Evolutionary conservation across 225 moss, liverwort and hornwort species (phyloP).

Genomic region (Rhytidiadelphus loreus): DNA sequence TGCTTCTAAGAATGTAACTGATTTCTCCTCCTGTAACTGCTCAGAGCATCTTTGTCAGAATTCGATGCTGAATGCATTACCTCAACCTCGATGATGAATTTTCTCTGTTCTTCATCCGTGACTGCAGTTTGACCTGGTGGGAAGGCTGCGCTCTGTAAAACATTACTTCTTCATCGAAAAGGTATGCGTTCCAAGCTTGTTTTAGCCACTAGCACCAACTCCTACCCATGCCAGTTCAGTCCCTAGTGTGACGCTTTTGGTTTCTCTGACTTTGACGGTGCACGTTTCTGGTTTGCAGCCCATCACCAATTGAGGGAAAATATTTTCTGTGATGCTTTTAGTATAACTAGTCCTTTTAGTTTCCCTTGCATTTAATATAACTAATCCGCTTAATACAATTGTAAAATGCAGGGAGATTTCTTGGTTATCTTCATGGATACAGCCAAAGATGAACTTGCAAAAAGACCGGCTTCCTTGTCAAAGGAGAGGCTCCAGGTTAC

Average conservation of each 20-base stretch:
- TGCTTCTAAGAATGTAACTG: background rate
- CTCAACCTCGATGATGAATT: background rate
- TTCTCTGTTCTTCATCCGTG: background rate
- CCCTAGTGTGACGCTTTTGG: background rate
- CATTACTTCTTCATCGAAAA: slow-evolving; percentile 96
- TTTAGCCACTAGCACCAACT: background rate
- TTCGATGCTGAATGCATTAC: background rate
- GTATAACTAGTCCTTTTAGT: background rate
- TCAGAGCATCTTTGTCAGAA: background rate
- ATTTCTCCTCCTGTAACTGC: background rate
- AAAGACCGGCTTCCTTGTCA: slow-evolving; percentile 63
- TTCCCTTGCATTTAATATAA: background rate
- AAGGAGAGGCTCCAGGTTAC: slow-evolving; percentile 72
- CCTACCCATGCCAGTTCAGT: background rate
- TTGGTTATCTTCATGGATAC: slow-evolving; percentile 98
- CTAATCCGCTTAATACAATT: background rate
- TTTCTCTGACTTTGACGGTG: background rate
- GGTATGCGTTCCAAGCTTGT: slow-evolving; percentile 15
- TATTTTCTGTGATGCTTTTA: background rate
- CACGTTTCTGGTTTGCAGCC: background rate
- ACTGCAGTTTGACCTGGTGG: slow-evolving; percentile 78
- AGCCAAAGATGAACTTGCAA: slow-evolving; percentile 83
- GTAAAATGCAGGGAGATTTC: slow-evolving; percentile 67
- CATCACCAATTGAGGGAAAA: background rate
- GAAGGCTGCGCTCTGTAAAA: slow-evolving; percentile 87